Base-by-base conservation (phyloP, 495 filamentous ascomycete species). In the Evansstolkia leycettana region DNA sequence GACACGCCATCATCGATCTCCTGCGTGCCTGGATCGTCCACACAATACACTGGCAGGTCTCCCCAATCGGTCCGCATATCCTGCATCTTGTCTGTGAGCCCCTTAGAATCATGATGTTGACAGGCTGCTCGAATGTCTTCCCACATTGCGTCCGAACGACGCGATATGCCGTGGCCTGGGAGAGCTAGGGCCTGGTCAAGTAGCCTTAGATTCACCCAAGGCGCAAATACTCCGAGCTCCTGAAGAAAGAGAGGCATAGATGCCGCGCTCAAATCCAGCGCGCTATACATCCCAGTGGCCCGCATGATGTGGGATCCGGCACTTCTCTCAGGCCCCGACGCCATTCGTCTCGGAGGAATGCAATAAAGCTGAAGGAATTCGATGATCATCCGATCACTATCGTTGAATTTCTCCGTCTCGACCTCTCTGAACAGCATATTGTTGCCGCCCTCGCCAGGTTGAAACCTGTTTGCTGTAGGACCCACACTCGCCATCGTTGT, bases 1-100 rank as follows among this genome's bases (percentile, higher is more conserved):
- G 87, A 94, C 7, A 96, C 57, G 15, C 82, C 89, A 50, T 96
- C 89, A 42, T 98, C 90, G 34, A 93, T 83, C 46, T 95, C 87
- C 27, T 72, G 50, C 1, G 90, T 78, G 19, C 55, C 54, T 2
- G 64, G 61, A 41, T 70, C 69, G 50, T 98, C 90, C 38, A 98
- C 83, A 49, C 84, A 92, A 55, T 80, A 96, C 5, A 89, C 80
- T 0, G 73, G 71, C 33, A 80, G 43, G 31, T 74, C 56, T 1
- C 68, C 68, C 76, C 84, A 88, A 36, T 87, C 78, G 29, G 68
- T 75, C 25, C 90, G 73, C 28, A 85, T 48, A 19, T 52, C 42
- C 2, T 62, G 56, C 62, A 94, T 72, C 4, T 51, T 60, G 36
- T 65, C 64, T 23, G 42, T 36, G 38, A 55, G 31, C n/a, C 54